These are phyloP conservation scores for Mycotypha africana DNA, from an alignment of 371 early-diverging fungal species.

Conservation along the genomic window DNA sequence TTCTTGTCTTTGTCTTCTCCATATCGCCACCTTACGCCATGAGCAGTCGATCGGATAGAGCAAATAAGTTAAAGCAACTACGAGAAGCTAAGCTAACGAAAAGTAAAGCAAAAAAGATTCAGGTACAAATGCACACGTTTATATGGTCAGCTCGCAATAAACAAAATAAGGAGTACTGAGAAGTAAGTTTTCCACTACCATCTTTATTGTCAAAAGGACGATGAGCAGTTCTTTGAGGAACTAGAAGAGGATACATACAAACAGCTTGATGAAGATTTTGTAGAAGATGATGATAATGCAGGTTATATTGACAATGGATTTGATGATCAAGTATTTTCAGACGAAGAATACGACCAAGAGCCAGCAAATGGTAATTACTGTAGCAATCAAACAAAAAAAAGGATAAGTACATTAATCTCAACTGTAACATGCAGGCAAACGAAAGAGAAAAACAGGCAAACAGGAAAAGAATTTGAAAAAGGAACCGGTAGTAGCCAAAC, in stretches of 20 bases:
- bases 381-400: not conserved
- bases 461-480: slow-evolving; percentile 20
- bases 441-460: slow-evolving; percentile 13
- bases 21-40: not conserved
- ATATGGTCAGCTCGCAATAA: too few relatives aligned
- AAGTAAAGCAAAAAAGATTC: slow-evolving; percentile 2
- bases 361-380: slow-evolving; percentile 4
- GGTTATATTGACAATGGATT: slow-evolving; percentile 78
- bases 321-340: slow-evolving; percentile 51
- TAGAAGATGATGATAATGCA: slow-evolving; percentile 80
- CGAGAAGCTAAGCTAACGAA: slow-evolving; percentile 8
- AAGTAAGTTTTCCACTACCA: too few relatives aligned
- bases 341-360: slow-evolving; percentile 42
- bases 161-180: too few relatives aligned
- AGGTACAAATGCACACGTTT: too few relatives aligned
- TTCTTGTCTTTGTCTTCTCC: too few relatives aligned
- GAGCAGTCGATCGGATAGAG: slow-evolving; percentile 11
- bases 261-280: slow-evolving; percentile 71
- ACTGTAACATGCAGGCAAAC: slow-evolving; percentile 2
- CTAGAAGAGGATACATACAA: slow-evolving; percentile 62
- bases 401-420: not conserved
- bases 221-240: too few relatives aligned
- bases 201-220: too few relatives aligned
- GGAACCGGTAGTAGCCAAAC: slow-evolving; percentile 13
- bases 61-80: slow-evolving; percentile 8